Percentiles rank a stretch among this genome's conserved stretches.
These are phyloP conservation scores for Neoscytalidium dimidiatum DNA, from an alignment of 2,329 filamentous ascomycete species.

Conservation along the genomic window DNA sequence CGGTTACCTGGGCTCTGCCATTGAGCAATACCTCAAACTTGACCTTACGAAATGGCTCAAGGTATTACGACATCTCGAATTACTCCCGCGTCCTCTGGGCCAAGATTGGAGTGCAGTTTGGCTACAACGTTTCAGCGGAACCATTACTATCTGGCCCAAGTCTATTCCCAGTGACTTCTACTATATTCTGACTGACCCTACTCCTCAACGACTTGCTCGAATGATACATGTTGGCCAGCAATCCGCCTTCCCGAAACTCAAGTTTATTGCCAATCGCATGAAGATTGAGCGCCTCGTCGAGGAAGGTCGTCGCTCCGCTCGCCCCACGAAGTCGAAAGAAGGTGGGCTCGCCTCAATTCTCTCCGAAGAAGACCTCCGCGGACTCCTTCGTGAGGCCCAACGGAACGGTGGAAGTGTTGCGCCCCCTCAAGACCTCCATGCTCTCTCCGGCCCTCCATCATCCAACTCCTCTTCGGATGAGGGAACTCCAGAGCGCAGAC, in stretches of 20 bases:
- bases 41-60: slow-evolving; percentile 98
- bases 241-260: slow-evolving; percentile 85
- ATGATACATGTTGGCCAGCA: slow-evolving; percentile 93
- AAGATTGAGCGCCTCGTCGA: slow-evolving; percentile 74
- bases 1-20: slow-evolving; percentile 75
- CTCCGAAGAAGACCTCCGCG: slow-evolving; percentile 49
- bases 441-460: slow-evolving; percentile 32
- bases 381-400: slow-evolving; percentile 39
- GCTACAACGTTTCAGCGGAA: slow-evolving; percentile 92
- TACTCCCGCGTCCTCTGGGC: slow-evolving; percentile 84
- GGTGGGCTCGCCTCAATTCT: slow-evolving; percentile 41
- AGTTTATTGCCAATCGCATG: slow-evolving; percentile 86
- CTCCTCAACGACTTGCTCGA: slow-evolving; percentile 69
- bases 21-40: slow-evolving; percentile 93
- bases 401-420: slow-evolving; percentile 31
- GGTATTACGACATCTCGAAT: slow-evolving; percentile 86
- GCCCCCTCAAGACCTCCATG: slow-evolving; percentile 28
- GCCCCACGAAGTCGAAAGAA: slow-evolving; percentile 33
- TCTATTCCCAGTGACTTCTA: slow-evolving; percentile 76
- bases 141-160: slow-evolving; percentile 95
- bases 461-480: slow-evolving; percentile 31
- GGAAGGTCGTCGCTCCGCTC: slow-evolving; percentile 52
- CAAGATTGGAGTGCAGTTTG: slow-evolving; percentile 98
- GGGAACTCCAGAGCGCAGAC: slow-evolving; percentile 27
- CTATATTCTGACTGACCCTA: slow-evolving; percentile 84